Evolutionary conservation across 2,329 filamentous ascomycete species (phyloP).

Genomic region (Dichotomopilus funicola): DNA sequence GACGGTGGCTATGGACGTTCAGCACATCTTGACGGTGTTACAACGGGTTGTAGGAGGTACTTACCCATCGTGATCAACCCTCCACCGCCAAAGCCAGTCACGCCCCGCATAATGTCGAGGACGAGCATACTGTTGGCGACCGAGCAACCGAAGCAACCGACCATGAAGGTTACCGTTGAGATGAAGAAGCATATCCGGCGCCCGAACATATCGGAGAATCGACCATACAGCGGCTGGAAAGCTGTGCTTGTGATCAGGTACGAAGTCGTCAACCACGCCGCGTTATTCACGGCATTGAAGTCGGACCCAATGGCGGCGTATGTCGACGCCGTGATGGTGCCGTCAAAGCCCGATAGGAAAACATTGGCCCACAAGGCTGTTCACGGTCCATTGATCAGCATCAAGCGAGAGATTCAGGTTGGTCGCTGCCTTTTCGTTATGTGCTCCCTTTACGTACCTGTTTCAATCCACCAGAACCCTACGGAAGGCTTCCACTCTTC

Average conservation of each 20-base stretch:
- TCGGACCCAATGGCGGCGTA: constrained; percentile 71
- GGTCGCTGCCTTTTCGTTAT: not conserved
- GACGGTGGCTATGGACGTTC: constrained; percentile 38
- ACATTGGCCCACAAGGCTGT: constrained; percentile 40
- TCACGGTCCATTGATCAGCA: not conserved
- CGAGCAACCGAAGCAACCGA: constrained; percentile 60
- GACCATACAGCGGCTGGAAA: constrained; percentile 65
- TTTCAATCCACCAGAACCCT: constrained; percentile 51
- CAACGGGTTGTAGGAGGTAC: constrained; percentile 9
- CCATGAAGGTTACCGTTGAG: constrained; percentile 54
- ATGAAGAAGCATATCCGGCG: constrained; percentile 57
- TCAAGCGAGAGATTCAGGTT: not conserved
- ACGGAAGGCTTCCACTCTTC: constrained; percentile 40
- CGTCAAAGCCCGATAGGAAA: constrained; percentile 62
- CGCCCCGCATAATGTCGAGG: constrained; percentile 57
- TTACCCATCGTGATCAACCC: constrained; percentile 64
- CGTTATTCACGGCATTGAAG: constrained; percentile 64
- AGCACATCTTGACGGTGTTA: constrained; percentile 7
- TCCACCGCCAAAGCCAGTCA: constrained; percentile 64
- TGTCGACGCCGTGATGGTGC: constrained; percentile 66
- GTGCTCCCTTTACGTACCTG: constrained; percentile 40
- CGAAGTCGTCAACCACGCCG: constrained; percentile 68
- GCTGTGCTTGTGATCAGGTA: constrained; percentile 67
- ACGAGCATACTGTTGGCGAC: constrained; percentile 51
- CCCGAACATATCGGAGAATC: constrained; percentile 64